Evolutionary conservation across 2,329 filamentous ascomycete genomes (phyloP), one percentile per base, ranked within the genome.

Genomic region (Diplodia corticola): DNA sequence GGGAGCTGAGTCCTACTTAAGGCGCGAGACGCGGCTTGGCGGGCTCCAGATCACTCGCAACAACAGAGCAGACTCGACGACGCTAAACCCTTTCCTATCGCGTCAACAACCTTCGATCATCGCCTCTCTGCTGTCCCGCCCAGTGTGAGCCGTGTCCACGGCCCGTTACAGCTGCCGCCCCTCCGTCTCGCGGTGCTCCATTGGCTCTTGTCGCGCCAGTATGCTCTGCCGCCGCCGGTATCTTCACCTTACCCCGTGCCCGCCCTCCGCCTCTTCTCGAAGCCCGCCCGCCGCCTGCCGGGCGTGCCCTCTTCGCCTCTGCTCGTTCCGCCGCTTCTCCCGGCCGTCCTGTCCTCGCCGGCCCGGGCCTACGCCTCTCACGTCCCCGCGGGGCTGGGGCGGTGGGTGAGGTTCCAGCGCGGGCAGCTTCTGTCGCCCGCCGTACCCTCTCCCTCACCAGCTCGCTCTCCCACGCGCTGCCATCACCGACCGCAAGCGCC

Each of bases 11-110:
- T 49, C 40, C 57, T 61, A 61, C 57, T 61, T 61, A 61, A 61
- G 57, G 57, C 57, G 57, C 48, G 57, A 61, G 57, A 61, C 44
- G 57, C 57, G 57, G 63, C 63, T 59, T 55, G 63, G 53, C 53
- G 30, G 28, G 63, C 54, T 59, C 26, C 53, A 65, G 54, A 65
- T 65, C 63, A 65, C 53, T 65, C 54, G 37, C 63, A 59, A 57
- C 63, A 65, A 65, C 63, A 57, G 37, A 49, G 51, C 26, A 37
- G 30, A 40, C 63, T 17, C 40, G 37, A 37, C 63, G 30, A 65
- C 63, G 63, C 63, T 65, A 65, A 65, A 65, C 63, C 63, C 54
- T 49, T 49, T 65, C 63, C 63, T 57, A 40, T 28, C 44, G 33
- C 53, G n/a, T 59, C 63, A 60, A 59, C 63, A 65, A 50, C 51